Conservation (phyloP, 129 eudicot species). For the Rutidosis leptorrhynchoides region DNA sequence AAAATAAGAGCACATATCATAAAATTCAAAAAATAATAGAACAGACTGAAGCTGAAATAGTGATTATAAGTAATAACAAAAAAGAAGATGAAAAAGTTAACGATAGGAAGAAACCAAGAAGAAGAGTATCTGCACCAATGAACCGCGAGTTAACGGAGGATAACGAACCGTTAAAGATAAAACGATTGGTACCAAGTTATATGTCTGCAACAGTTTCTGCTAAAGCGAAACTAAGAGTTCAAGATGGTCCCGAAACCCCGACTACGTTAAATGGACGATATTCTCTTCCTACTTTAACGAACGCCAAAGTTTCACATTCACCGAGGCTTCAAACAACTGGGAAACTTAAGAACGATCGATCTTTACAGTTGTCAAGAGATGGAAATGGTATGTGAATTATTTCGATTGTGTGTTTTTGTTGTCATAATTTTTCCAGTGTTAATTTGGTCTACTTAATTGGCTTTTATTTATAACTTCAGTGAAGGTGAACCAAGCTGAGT, state of each 20-base stretch:
- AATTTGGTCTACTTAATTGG: background rate
- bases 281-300: conserved; percentile 44
- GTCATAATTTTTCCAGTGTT: background rate
- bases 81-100: conserved; percentile 19
- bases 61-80: background rate
- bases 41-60: conserved; percentile 2
- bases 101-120: conserved; percentile 33
- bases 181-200: conserved; percentile 49
- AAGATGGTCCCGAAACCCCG: conserved; percentile 37
- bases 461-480: conserved; percentile 27
- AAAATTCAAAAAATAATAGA: background rate
- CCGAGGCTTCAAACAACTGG: conserved; percentile 42
- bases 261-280: conserved; percentile 31
- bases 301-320: conserved; percentile 33
- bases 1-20: conserved; percentile 13
- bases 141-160: conserved; percentile 36
- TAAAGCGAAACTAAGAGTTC: conserved; percentile 60
- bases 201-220: conserved; percentile 65
- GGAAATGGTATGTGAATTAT: conserved; percentile 33
- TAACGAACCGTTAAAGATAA: conserved; percentile 30
- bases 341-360: conserved; percentile 37
- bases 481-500: conserved; percentile 39
- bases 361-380: conserved; percentile 40
- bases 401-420: background rate
- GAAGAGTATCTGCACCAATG: conserved; percentile 38